Base-by-base conservation (phyloP, 208 protist species). In the Leishmania guyanensis region DNA sequence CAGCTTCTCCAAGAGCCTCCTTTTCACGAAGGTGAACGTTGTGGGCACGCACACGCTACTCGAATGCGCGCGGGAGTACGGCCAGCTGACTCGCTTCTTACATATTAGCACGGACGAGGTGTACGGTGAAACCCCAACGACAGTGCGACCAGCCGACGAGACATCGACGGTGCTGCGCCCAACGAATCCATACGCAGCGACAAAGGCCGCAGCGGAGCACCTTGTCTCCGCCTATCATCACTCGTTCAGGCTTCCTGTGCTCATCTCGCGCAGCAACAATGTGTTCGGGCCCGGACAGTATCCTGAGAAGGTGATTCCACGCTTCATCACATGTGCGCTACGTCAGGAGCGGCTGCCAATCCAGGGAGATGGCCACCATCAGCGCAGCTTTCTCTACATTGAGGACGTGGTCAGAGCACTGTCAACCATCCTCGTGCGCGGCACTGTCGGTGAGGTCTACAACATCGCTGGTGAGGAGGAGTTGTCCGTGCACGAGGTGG, bases 21-120 rank as follows among this genome's bases (percentile, higher is more conserved):
- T 81, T 8, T 99, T 99, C 88, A 98, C 95, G 0, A 75, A 95
- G 69, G 98, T 91, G 79, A 99, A 99, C 80, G 92, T 99, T 1
- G 50, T 97, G 14, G 98, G 98, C 56, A 99, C 98, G n/a, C 98
- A 99, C 89, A 90, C 93, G 36, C 88, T 99, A 16, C 81, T 99
- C 0, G 98, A 99, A 73, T 92, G 91, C 51, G 82, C 86, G 46
- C 66, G 88, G 58, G 74, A 74, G 62, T 92, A 87, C 75, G 86
- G 83, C 9, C 83, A 91, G n/a, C 88, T 99, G 51, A 88, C 91
- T 71, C 88, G 96, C 22, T 99, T 99, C 80, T 89, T 99, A 64
- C 96, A 99, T 79, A 93, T 99, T 14, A 95, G 89, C 71, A 99
- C 98, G 1, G 98, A 99, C 82, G 98, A 99, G 86, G 98, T 99